Percentiles rank a stretch among this genome's conserved stretches.
phyloP scores from a whole-genome alignment of 225 moss, liverwort and hornwort genomes.

The Sphagnum tenellum region DNA sequence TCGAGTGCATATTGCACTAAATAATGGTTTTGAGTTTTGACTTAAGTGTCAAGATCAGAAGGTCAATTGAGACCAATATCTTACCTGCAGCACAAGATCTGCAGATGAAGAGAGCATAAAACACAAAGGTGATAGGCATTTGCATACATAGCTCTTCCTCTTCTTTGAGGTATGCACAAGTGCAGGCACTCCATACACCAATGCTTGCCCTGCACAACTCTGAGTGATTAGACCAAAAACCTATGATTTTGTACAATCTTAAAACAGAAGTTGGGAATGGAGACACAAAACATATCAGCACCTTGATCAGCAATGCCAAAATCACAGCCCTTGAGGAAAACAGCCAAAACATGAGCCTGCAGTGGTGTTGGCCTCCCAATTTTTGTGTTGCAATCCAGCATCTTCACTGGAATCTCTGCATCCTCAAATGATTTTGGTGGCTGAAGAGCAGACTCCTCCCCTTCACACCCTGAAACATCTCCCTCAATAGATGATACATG shows the following conservation, averaged over 20 bases:
- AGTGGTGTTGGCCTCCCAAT: slow-evolving; percentile 16
- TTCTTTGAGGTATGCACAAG: slow-evolving; percentile 12
- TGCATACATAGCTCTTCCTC: slow-evolving; percentile 21
- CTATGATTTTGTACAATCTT: not conserved
- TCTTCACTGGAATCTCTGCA: slow-evolving; percentile 13
- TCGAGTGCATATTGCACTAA: too few relatives aligned
- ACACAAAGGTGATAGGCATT: slow-evolving; percentile 14
- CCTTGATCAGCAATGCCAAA: slow-evolving; percentile 10
- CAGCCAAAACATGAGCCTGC: slow-evolving; percentile 18
- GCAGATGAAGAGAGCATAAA: slow-evolving; percentile 11
- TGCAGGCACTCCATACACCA: slow-evolving; percentile 14
- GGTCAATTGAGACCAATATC: not conserved
- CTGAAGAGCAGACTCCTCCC: slow-evolving; percentile 5
- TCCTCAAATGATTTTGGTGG: slow-evolving; percentile 14
- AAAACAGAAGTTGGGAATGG: not conserved
- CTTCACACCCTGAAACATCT: slow-evolving; percentile 10
- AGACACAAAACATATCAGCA: slow-evolving; percentile 11
- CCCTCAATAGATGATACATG: not conserved
- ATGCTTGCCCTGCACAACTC: slow-evolving; percentile 8
- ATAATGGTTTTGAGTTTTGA: too few relatives aligned
- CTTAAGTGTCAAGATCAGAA: too few relatives aligned
- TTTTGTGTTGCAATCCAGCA: slow-evolving; percentile 16
- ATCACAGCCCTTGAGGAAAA: slow-evolving; percentile 16
- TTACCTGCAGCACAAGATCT: slow-evolving; percentile 12
- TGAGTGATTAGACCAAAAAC: not conserved